phyloP scores from a whole-genome alignment of 257 asterid genomes.

The Asclepias syriaca region DNA sequence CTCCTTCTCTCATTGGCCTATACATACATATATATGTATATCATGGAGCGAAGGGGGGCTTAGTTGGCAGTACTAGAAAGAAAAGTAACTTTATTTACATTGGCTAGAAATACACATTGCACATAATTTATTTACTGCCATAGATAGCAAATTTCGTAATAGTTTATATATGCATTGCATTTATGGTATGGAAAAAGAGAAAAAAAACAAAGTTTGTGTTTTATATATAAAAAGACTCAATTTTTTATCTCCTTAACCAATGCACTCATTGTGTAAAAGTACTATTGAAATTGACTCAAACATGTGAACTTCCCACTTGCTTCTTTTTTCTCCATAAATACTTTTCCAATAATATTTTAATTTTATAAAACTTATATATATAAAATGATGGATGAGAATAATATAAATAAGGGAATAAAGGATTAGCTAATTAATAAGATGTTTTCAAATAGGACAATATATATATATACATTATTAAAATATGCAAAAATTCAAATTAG shows the following conservation, averaged over 20 bases:
- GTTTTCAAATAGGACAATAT: background rate
- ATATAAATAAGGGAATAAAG: background rate
- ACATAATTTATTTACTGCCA: slow-evolving; percentile 10
- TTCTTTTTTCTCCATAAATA: background rate
- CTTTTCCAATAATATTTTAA: no score
- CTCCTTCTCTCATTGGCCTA: background rate
- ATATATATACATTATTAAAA: no score
- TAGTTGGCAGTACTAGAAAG: background rate
- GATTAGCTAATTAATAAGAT: no score
- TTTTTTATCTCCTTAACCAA: background rate
- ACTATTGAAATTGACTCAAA: slow-evolving; percentile 14
- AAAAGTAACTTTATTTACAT: slow-evolving; percentile 11
- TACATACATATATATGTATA: no score
- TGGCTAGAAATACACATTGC: slow-evolving; percentile 15
- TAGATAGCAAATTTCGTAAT: slow-evolving; percentile 8
- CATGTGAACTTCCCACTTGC: slow-evolving; percentile 18
- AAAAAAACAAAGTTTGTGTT: no score
- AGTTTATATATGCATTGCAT: background rate
- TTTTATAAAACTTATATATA: no score
- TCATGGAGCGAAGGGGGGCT: background rate
- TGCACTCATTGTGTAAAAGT: slow-evolving; percentile 12
- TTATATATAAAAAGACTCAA: background rate
- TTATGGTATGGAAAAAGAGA: slow-evolving; percentile 4
- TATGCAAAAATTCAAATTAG: slow-evolving; percentile 9
- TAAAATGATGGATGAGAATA: background rate